Evolutionary conservation across 2,329 filamentous ascomycete species (phyloP).

Genomic region (Botryotinia convoluta): DNA sequence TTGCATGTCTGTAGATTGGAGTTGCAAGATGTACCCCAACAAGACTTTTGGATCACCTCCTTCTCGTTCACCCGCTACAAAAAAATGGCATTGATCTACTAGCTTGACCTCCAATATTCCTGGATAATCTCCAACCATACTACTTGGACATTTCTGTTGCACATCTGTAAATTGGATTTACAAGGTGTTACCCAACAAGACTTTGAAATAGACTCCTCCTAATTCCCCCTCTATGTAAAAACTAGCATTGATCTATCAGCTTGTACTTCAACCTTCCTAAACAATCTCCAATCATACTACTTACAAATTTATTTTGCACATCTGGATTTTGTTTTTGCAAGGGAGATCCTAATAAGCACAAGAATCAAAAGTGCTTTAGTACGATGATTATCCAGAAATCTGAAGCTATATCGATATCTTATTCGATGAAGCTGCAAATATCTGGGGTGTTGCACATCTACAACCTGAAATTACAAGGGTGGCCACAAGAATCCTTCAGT

Average conservation of each 20-base stretch:
- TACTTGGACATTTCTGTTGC: background rate
- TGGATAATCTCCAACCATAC: background rate
- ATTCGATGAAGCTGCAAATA: background rate
- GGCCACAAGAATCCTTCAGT: background rate
- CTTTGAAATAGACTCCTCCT: no score
- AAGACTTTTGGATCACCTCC: background rate
- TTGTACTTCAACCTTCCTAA: background rate
- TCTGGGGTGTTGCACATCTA: background rate
- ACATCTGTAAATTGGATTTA: accelerated
- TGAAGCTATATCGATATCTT: background rate
- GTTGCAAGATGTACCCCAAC: accelerated
- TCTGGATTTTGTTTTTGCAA: background rate
- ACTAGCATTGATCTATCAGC: background rate
- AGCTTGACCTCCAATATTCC: background rate
- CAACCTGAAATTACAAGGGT: background rate
- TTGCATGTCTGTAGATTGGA: background rate
- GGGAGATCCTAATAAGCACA: background rate
- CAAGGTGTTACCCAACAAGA: accelerated
- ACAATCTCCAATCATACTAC: background rate
- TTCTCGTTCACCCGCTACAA: no score
- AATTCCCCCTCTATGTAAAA: accelerated
- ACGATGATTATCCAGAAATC: background rate
- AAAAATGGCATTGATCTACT: background rate
- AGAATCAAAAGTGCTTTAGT: background rate
- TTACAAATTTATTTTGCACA: background rate